Conservation (phyloP, 2,329 filamentous ascomycete genomes). For the Macrophomina pseudophaseolina region DNA sequence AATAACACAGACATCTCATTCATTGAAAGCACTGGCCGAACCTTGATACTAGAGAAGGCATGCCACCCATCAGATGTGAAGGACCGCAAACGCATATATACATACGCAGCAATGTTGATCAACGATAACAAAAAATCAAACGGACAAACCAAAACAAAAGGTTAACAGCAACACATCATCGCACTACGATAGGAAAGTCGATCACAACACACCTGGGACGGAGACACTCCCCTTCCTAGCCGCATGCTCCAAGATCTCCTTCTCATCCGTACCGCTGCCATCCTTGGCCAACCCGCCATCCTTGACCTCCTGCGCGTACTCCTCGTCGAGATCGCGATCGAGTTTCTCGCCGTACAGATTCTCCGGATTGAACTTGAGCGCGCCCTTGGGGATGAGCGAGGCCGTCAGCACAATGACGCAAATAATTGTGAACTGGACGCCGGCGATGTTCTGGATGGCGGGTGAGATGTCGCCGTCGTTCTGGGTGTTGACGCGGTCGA, state of each 20-base stretch:
- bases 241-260: conserved; percentile 1
- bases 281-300: background rate
- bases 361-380: conserved; percentile 52
- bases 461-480: conserved; percentile 42
- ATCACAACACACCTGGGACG: conserved; percentile 5
- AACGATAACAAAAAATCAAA: background rate
- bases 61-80: background rate
- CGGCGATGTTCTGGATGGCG: conserved; percentile 52
- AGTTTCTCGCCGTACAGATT: conserved; percentile 48
- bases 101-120: too few species aligned
- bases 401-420: conserved; percentile 48
- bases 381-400: conserved; percentile 54
- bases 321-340: conserved; percentile 35
- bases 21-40: conserved; percentile 7
- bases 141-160: background rate
- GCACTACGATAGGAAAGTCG: background rate
- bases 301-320: conserved; percentile 6
- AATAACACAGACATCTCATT: background rate
- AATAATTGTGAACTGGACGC: conserved; percentile 56
- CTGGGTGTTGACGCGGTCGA: conserved; percentile 47
- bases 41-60: background rate
- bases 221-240: background rate
- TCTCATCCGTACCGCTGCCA: background rate
- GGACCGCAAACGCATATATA: background rate
- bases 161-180: background rate